These are phyloP conservation scores for Gynandropsis gynandra DNA, from an alignment of 345 rosid species.

Conservation along the genomic window DNA sequence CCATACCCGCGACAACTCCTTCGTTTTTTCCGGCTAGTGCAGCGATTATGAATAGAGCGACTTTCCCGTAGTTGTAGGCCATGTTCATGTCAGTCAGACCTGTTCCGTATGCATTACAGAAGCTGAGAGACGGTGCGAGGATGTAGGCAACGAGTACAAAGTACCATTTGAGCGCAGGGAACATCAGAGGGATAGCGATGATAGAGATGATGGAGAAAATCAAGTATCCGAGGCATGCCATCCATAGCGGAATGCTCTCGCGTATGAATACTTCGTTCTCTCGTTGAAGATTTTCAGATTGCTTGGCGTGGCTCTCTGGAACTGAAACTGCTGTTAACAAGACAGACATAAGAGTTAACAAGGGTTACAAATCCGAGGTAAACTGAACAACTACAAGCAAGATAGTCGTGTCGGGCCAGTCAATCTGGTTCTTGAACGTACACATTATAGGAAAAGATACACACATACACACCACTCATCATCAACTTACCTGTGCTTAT, in stretches of 20 bases:
- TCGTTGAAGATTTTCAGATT: slow-evolving; percentile 23
- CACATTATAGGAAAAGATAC: too few relatives aligned
- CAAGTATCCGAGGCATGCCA: slow-evolving; percentile 61
- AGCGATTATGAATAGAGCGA: slow-evolving; percentile 75
- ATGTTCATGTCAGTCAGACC: slow-evolving; percentile 97
- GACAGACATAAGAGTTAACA: not conserved
- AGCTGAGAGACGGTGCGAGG: slow-evolving; percentile 81
- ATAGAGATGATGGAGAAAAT: slow-evolving; percentile 63
- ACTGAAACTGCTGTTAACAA: slow-evolving; percentile 3
- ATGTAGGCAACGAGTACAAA: slow-evolving; percentile 74
- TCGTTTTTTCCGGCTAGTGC: slow-evolving; percentile 54
- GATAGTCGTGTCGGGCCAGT: too few relatives aligned
- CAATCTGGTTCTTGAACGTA: too few relatives aligned
- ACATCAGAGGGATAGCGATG: slow-evolving; percentile 67
- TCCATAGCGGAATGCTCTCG: slow-evolving; percentile 77
- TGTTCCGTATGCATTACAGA: slow-evolving; percentile 95
- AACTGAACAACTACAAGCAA: too few relatives aligned
- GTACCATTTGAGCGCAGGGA: slow-evolving; percentile 89
- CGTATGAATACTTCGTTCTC: slow-evolving; percentile 57
- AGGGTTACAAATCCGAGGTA: too few relatives aligned
- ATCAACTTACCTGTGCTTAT: slow-evolving; percentile 41
- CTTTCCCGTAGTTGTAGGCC: slow-evolving; percentile 93
- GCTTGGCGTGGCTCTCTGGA: slow-evolving; percentile 17
- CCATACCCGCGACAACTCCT: slow-evolving; percentile 82
- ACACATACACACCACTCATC: too few relatives aligned